Conservation (phyloP, 257 asterid species). For the Parsonsia alboflavescens region DNA sequence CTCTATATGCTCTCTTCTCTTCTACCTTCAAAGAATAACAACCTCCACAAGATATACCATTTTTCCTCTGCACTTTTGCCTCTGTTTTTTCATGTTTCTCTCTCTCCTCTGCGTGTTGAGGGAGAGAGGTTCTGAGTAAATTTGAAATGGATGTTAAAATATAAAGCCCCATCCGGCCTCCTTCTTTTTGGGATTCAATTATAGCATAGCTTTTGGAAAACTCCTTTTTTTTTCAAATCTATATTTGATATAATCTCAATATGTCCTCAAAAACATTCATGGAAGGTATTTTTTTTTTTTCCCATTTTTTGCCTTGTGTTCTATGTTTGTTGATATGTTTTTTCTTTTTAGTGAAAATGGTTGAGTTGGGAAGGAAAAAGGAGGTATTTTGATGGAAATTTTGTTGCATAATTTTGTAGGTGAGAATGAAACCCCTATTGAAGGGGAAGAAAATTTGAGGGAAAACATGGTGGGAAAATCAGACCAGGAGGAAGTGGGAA, state of each 20-base stretch:
- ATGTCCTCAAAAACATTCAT: slow-evolving; percentile 18
- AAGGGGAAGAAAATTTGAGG: slow-evolving; percentile 7
- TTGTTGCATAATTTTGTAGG: slow-evolving; percentile 13
- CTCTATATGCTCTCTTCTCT: slow-evolving; percentile 9
- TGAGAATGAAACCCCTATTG: slow-evolving; percentile 8
- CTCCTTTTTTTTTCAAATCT: background rate
- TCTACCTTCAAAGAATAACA: slow-evolving; percentile 38
- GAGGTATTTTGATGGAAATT: background rate
- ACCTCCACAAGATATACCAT: slow-evolving; percentile 40
- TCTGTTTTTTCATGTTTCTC: slow-evolving; percentile 24
- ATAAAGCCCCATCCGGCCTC: slow-evolving; percentile 16
- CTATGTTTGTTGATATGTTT: background rate
- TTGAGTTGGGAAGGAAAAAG: background rate
- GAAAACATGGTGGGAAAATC: slow-evolving; percentile 5
- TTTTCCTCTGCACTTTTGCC: slow-evolving; percentile 3
- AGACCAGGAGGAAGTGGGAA: background rate
- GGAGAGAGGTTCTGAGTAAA: slow-evolving; percentile 4
- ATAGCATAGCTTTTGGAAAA: background rate
- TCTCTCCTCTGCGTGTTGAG: slow-evolving; percentile 27
- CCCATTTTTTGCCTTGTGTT: too few relatives aligned
- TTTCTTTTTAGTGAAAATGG: background rate
- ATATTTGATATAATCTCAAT: slow-evolving; percentile 5
- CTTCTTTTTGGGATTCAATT: background rate
- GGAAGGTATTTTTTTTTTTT: slow-evolving; percentile 36
- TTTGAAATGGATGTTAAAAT: slow-evolving; percentile 18